Evolutionary conservation across 768 basidiomycete species (phyloP).

Genomic region (Mycena chlorophos): DNA sequence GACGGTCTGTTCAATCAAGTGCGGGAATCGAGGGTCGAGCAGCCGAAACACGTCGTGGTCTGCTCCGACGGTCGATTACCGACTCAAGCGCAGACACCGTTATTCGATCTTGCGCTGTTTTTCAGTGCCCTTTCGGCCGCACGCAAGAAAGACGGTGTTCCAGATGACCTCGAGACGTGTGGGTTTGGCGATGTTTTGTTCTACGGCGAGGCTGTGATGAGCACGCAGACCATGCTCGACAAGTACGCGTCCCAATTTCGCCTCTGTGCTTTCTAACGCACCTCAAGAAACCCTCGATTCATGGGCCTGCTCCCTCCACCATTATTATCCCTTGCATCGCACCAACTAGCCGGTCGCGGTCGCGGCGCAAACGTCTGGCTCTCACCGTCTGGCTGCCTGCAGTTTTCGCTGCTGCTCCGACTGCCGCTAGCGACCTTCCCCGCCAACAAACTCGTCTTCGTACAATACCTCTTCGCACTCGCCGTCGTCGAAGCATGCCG

Average conservation of each 20-base stretch:
- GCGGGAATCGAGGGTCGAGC: slow-evolving; percentile 32
- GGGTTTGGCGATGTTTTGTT: slow-evolving; percentile 76
- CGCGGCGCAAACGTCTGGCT: slow-evolving; percentile 91
- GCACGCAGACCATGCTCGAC: slow-evolving; percentile 93
- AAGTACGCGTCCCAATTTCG: slow-evolving; percentile 55
- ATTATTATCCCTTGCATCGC: slow-evolving; percentile 79
- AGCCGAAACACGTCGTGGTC: slow-evolving; percentile 56
- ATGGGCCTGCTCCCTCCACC: slow-evolving; percentile 72
- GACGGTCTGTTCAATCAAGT: slow-evolving; percentile 30
- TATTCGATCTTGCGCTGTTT: slow-evolving; percentile 68
- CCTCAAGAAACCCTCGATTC: slow-evolving; percentile 70
- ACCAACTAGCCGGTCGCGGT: slow-evolving; percentile 86
- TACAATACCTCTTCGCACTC: slow-evolving; percentile 90
- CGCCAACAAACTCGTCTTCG: slow-evolving; percentile 75
- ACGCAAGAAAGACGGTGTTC: slow-evolving; percentile 28
- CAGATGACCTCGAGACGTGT: slow-evolving; percentile 36
- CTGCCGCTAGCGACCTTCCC: slow-evolving; percentile 53
- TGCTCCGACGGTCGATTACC: slow-evolving; percentile 52
- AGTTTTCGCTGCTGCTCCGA: slow-evolving; percentile 76
- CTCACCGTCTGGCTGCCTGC: slow-evolving; percentile 86
- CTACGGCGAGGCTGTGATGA: slow-evolving; percentile 89
- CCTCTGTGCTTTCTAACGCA: not conserved
- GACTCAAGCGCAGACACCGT: slow-evolving; percentile 55
- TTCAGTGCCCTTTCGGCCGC: slow-evolving; percentile 51
- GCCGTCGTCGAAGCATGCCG: slow-evolving; percentile 88